Evolutionary conservation across 2,329 filamentous ascomycete genomes (phyloP).

Genomic region (Sporothrix brasiliensis): DNA sequence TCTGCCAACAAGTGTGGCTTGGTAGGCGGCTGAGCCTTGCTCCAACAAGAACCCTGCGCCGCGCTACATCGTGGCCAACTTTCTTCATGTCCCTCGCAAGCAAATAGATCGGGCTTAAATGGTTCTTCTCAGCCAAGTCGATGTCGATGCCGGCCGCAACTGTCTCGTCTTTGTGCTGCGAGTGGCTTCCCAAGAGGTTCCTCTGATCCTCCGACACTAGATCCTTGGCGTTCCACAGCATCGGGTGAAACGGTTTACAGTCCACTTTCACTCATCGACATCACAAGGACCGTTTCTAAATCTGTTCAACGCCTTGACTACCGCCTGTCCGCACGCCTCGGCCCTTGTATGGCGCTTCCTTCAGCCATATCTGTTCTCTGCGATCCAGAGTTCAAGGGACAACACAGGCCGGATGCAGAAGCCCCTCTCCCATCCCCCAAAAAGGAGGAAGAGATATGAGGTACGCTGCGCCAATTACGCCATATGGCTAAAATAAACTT

Average conservation of each 20-base stretch:
- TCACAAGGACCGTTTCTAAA: not conserved
- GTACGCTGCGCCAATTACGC: not conserved
- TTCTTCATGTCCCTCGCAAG: not conserved
- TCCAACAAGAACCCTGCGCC: not conserved
- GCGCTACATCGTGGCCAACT: not conserved
- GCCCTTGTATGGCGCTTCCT: not conserved
- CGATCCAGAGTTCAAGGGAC: not conserved
- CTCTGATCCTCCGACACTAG: not conserved
- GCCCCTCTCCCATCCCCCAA: too few species aligned
- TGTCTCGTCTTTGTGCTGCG: not conserved
- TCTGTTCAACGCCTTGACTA: not conserved
- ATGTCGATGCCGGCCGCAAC: not conserved
- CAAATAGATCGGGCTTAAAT: not conserved
- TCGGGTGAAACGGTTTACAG: slow-evolving; percentile 13
- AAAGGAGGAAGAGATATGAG: not conserved
- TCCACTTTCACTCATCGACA: not conserved
- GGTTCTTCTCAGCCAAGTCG: not conserved
- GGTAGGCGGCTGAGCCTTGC: slow-evolving; percentile 3
- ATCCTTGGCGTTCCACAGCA: slow-evolving; percentile 21
- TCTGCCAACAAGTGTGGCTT: slow-evolving; percentile 5
- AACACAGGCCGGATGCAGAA: not conserved
- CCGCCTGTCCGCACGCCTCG: not conserved
- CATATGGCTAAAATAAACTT: not conserved
- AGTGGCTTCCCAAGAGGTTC: not conserved
- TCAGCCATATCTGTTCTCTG: not conserved